Conservation (phyloP, 2,329 filamentous ascomycete genomes). For the Alternaria arborescens region DNA sequence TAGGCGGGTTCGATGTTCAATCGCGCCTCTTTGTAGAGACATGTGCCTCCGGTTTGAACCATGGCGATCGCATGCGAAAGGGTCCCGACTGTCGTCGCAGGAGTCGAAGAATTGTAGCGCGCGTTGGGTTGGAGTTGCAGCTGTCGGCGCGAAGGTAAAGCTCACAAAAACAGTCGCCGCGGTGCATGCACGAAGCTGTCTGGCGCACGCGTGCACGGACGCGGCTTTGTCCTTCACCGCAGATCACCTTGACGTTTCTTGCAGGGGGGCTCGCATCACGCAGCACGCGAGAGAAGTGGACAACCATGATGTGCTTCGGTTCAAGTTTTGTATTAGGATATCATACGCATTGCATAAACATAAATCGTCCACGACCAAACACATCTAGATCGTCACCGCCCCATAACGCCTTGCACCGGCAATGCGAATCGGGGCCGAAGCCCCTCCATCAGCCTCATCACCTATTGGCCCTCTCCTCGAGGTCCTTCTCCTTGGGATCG, state of each 20-base stretch:
- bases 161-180: conserved; percentile 46
- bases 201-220: conserved; percentile 36
- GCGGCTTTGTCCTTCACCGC: conserved; percentile 4
- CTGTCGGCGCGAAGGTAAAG: conserved; percentile 32
- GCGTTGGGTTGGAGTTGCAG: conserved; percentile 25
- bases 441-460: conserved; percentile 13
- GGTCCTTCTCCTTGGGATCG: conserved; percentile 92
- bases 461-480: conserved; percentile 70
- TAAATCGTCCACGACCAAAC: conserved; percentile 8
- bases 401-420: not conserved
- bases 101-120: conserved; percentile 19
- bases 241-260: not conserved
- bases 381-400: conserved; percentile 15
- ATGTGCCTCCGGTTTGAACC: conserved; percentile 69
- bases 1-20: conserved; percentile 80
- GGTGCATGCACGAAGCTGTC: conserved; percentile 31
- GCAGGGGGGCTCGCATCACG: not conserved
- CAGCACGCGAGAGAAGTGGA: not conserved
- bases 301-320: not conserved
- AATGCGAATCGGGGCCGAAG: not conserved
- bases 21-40: conserved; percentile 86
- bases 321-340: conserved; percentile 2
- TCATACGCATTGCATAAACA: conserved; percentile 11
- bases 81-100: not conserved
- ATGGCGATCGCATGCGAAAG: conserved; percentile 71